phyloP scores from a whole-genome alignment of 2,329 filamentous ascomycete genomes.

The Elsinoe perseae region DNA sequence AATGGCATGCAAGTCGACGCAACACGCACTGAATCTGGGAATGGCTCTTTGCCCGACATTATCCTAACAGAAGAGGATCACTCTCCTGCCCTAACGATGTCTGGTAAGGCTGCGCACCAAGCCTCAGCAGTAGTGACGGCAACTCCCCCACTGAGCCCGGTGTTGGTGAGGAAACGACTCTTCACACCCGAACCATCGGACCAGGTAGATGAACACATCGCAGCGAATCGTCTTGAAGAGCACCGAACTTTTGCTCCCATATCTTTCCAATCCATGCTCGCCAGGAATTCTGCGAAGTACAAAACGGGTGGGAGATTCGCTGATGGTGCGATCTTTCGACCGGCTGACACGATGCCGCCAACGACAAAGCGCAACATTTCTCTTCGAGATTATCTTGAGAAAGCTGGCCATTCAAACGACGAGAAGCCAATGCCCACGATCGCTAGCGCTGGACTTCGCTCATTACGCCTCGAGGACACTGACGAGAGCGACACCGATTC shows the following conservation, averaged over 20 bases:
- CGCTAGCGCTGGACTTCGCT: background rate
- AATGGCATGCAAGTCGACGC: background rate
- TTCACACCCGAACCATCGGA: conserved; percentile 23
- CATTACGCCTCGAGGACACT: background rate
- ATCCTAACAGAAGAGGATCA: background rate
- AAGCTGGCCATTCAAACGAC: background rate
- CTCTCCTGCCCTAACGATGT: background rate
- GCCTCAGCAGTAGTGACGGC: conserved; percentile 15
- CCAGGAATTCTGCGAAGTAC: conserved; percentile 45
- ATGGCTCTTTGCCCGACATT: background rate
- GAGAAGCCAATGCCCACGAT: background rate
- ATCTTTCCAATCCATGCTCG: conserved; percentile 42
- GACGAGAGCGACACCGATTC: conserved; percentile 14
- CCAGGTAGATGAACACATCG: background rate
- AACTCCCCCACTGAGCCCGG: conserved; percentile 36
- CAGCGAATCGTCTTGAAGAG: conserved; percentile 16
- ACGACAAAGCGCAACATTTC: conserved; percentile 12
- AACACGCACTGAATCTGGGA: too few species aligned
- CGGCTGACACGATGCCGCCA: background rate
- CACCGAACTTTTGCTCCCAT: conserved; percentile 47
- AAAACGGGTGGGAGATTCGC: conserved; percentile 39
- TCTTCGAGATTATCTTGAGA: conserved; percentile 7
- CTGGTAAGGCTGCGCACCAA: too few species aligned
- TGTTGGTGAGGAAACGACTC: conserved; percentile 39
- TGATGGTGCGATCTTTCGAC: conserved; percentile 16